Evolutionary conservation across 805 yeast genomes (phyloP), one percentile per base, ranked within the genome.

Genomic region (Cyberlindnera mrakii): DNA sequence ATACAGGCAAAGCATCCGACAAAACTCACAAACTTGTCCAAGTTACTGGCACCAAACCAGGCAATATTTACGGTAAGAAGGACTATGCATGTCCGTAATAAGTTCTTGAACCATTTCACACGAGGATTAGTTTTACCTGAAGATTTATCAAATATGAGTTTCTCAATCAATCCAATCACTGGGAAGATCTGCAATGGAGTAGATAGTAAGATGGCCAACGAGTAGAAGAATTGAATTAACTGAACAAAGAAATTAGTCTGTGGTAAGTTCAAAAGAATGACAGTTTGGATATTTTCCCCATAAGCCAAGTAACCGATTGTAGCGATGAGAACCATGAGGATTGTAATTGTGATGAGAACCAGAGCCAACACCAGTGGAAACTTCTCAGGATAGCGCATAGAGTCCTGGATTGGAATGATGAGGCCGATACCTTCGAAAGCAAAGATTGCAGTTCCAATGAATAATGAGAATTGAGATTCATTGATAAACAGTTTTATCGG

Each of bases 371-470:
- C 86, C 43, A 68, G 58, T 15, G 91, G 89, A 57, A 82, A 85
- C 48, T 82, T 74, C 47, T 79, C 78, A 1, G 93, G 93, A 51
- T 82, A 65, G 39, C 70, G 74, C 93, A 85, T 85, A 1, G 93
- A 82, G 52, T 85, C 86, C 55, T 85, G 88, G 41, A 85, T 82
- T 0, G 95, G 95, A 19, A 85, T 81, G 39, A 85, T 82, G 37
- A 85, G 67, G 0, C 95, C 93, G 44, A 85, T 84, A 1, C 95
- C 95, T 64, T 85, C 95, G 57, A 84, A 85, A n/a, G 93, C 88
- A 67, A 85, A 85, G 27, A 85, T 85, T 2, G 91, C 90, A 6
- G 85, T 86, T 8, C 95, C 95, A 40, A 85, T 79, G 55, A 85
- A 85, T 38, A 85, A 63, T 0, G 91, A 77, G 71, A 86, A 85